Percentiles rank a stretch among this genome's conserved stretches.
phyloP scores from a whole-genome alignment of 768 basidiomycete species.

The Inosperma sp. region DNA sequence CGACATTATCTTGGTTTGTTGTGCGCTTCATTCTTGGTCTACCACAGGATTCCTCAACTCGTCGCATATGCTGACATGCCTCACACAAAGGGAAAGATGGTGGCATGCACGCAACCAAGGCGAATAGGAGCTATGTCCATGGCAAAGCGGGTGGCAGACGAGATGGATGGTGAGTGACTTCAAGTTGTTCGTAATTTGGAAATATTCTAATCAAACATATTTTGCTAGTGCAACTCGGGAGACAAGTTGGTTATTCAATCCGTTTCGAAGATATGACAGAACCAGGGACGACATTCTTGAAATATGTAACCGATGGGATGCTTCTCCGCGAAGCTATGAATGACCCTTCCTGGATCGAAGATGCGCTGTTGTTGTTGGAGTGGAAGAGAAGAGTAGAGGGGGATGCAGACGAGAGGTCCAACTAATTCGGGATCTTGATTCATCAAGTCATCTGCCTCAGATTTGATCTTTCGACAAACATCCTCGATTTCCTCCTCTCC shows the following conservation, averaged over 20 bases:
- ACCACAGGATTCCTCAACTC: constrained; percentile 86
- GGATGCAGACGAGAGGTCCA: constrained; percentile 98
- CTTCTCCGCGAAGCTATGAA: too few species aligned
- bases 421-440: constrained; percentile 68
- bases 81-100: constrained; percentile 81
- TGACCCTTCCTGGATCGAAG: constrained; percentile 81
- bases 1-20: background rate
- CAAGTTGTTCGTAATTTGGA: background rate
- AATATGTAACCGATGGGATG: constrained; percentile 99
- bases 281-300: constrained; percentile 86
- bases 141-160: constrained; percentile 96
- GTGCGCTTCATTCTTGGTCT: constrained; percentile 14
- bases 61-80: constrained; percentile 92
- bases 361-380: constrained; percentile 96
- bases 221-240: constrained; percentile 75
- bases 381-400: constrained; percentile 97
- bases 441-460: constrained; percentile 82
- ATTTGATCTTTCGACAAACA: constrained; percentile 87
- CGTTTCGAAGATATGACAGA: constrained; percentile 97
- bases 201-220: background rate
- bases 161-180: constrained; percentile 83
- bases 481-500: constrained; percentile 99
- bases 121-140: constrained; percentile 98
- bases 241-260: too few species aligned
- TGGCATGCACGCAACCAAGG: constrained; percentile 95